Conservation (phyloP, 192 early-diverging fungal species). For the Backusella australiensis region DNA sequence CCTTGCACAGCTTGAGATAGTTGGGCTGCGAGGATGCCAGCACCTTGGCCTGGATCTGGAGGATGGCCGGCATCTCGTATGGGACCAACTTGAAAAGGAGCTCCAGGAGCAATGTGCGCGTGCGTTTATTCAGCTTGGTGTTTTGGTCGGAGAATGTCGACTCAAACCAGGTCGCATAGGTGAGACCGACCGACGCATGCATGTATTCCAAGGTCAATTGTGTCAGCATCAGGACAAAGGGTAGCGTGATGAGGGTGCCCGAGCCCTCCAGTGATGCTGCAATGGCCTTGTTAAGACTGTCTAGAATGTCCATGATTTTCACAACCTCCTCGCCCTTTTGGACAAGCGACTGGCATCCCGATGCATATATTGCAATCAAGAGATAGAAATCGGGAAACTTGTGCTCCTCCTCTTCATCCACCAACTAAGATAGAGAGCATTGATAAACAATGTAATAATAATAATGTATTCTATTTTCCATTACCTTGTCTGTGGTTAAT, state of each 20-base stretch:
- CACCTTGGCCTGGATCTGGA: constrained; percentile 3
- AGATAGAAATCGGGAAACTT: not conserved
- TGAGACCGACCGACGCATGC: not conserved
- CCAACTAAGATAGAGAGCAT: not conserved
- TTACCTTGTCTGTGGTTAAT: not conserved
- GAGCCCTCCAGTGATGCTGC: not conserved
- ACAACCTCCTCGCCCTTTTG: not conserved
- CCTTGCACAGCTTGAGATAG: not conserved
- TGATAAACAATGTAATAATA: not conserved
- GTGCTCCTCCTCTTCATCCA: not conserved
- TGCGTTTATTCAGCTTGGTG: not conserved
- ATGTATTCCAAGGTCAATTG: constrained; percentile 4
- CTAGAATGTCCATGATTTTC: not conserved
- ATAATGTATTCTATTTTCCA: not conserved
- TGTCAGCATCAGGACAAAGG: not conserved
- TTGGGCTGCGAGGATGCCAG: not conserved
- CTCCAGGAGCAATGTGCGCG: not conserved
- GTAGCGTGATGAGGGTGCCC: not conserved
- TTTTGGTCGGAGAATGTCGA: not conserved
- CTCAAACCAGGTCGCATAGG: constrained; percentile 4
- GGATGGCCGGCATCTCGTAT: constrained; percentile 2
- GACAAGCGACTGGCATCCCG: not conserved
- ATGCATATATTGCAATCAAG: not conserved
- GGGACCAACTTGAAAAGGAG: not conserved
- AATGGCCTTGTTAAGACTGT: not conserved